Conservation (phyloP, 805 yeast species). For the Wickerhamomyces chambardii region DNA sequence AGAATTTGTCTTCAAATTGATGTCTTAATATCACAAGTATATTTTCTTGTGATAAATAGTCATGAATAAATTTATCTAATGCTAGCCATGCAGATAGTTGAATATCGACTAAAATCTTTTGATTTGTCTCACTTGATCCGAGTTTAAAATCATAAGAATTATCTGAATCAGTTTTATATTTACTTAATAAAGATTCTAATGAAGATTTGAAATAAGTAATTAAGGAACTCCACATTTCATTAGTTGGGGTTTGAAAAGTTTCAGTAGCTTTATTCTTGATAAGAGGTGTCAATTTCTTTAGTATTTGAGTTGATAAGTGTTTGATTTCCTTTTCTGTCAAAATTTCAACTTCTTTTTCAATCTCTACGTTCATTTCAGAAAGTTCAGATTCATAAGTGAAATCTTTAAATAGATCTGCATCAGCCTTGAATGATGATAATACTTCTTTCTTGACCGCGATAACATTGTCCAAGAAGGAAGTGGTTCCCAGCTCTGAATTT, state of each 20-base stretch:
- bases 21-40: constrained; percentile 63
- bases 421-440: constrained; percentile 10
- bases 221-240: constrained; percentile 54
- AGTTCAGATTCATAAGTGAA: constrained; percentile 25
- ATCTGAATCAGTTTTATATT: constrained; percentile 17
- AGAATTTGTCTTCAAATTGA: constrained; percentile 71
- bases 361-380: constrained; percentile 19
- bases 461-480: constrained; percentile 23
- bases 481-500: constrained; percentile 9
- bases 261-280: constrained; percentile 44
- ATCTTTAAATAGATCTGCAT: constrained; percentile 6
- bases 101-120: constrained; percentile 30
- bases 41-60: constrained; percentile 56
- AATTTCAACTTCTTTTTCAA: constrained; percentile 21
- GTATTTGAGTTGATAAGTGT: constrained; percentile 29
- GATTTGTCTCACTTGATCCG: constrained; percentile 44
- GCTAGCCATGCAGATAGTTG: constrained; percentile 54
- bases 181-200: constrained; percentile 20
- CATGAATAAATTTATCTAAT: constrained; percentile 49
- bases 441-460: constrained; percentile 19
- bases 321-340: constrained; percentile 31
- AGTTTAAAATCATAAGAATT: constrained; percentile 50
- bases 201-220: constrained; percentile 31
- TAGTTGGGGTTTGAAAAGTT: constrained; percentile 38
- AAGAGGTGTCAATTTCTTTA: constrained; percentile 35